These are phyloP conservation scores for Porogramme epimiltina DNA, from an alignment of 1,284 basidiomycete genomes.

Conservation along the genomic window DNA sequence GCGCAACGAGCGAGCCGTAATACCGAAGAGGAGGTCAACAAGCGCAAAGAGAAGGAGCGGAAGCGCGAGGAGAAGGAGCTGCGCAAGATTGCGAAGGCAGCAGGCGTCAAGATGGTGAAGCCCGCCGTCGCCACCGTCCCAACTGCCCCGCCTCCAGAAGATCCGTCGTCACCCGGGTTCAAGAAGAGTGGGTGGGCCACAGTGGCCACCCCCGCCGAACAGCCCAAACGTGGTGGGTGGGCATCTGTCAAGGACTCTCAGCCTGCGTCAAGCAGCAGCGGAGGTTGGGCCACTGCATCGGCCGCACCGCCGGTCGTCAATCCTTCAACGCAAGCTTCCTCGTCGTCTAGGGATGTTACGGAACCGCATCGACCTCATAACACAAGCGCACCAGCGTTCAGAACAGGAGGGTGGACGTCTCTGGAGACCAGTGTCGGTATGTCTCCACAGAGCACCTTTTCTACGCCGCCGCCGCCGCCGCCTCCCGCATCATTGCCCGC, in stretches of 20 bases:
- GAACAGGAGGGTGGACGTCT: constrained; percentile 61
- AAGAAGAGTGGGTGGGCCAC: constrained; percentile 65
- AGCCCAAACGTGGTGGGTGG: constrained; percentile 23
- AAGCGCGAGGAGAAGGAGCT: constrained; percentile 82
- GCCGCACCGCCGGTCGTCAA: constrained; percentile 22
- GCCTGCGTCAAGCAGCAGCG: constrained; percentile 6
- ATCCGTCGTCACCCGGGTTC: constrained; percentile 25
- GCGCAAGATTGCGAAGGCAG: constrained; percentile 76
- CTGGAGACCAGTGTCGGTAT: constrained; percentile 44
- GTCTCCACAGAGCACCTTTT: constrained; percentile 23
- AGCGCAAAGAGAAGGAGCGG: constrained; percentile 79
- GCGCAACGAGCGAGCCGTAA: constrained; percentile 50
- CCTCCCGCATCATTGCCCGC: constrained; percentile 20
- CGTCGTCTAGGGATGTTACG: no score
- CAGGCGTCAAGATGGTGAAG: constrained; percentile 71
- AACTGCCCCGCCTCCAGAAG: not conserved
- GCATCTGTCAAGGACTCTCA: constrained; percentile 35
- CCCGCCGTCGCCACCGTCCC: constrained; percentile 31
- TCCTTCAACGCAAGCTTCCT: constrained; percentile 17
- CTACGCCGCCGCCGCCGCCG: constrained; percentile 25
- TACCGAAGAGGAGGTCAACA: constrained; percentile 63
- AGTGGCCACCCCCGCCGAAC: constrained; percentile 12
- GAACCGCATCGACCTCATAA: no score
- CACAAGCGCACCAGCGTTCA: constrained; percentile 46
- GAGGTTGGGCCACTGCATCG: constrained; percentile 13